Conservation (phyloP, 2,329 filamentous ascomycete genomes). For the Keithomyces neogunnii region DNA sequence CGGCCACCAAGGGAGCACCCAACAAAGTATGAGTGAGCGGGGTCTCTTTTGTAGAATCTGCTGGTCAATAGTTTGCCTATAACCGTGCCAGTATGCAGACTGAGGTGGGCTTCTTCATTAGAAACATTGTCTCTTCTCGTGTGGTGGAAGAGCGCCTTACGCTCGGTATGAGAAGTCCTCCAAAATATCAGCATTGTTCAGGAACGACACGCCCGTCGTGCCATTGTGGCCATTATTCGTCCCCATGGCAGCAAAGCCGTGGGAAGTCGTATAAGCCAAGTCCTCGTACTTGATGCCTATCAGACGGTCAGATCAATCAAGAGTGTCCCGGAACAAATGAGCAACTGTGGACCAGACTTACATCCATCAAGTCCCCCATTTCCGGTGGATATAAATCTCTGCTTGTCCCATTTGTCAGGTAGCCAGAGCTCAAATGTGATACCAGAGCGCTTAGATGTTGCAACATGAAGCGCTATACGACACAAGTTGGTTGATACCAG, state of each 20-base stretch:
- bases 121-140: not conserved
- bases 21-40: slow-evolving; percentile 41
- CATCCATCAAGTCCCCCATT: slow-evolving; percentile 40
- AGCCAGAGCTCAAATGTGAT: slow-evolving; percentile 37
- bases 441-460: slow-evolving; percentile 9
- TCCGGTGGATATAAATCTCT: slow-evolving; percentile 36
- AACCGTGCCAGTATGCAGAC: slow-evolving; percentile 37
- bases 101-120: not conserved
- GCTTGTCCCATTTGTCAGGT: slow-evolving; percentile 30
- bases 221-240: slow-evolving; percentile 45
- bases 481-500: slow-evolving; percentile 13
- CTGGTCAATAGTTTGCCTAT: slow-evolving; percentile 38
- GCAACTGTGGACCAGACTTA: not conserved
- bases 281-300: slow-evolving; percentile 36
- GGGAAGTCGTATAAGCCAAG: slow-evolving; percentile 32
- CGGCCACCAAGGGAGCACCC: slow-evolving; percentile 53
- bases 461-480: slow-evolving; percentile 8
- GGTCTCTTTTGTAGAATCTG: slow-evolving; percentile 33
- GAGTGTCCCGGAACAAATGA: not conserved
- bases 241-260: slow-evolving; percentile 38
- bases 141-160: not conserved
- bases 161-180: slow-evolving; percentile 27
- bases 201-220: slow-evolving; percentile 21
- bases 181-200: slow-evolving; percentile 26
- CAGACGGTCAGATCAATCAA: not conserved